A percentile compares a stretch with the other conserved stretches of the same genome.
Conservation (phyloP, 225 moss, liverwort and hornwort species). For the Asterella californica region DNA sequence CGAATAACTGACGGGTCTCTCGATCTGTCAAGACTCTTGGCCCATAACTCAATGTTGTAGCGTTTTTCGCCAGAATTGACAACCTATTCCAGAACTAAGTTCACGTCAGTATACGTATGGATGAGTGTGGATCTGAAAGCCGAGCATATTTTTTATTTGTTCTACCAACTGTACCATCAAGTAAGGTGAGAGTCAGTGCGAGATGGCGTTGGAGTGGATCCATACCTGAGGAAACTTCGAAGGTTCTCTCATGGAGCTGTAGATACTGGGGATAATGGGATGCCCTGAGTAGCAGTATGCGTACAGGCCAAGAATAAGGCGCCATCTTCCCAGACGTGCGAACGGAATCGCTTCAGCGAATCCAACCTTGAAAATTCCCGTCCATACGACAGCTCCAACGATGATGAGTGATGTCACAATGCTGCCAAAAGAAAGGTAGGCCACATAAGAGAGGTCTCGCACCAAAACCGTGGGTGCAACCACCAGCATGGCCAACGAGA, state of each 20-base stretch:
- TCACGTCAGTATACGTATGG: no score
- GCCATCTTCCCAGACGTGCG: slow-evolving; percentile 18
- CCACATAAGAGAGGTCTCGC: slow-evolving; percentile 29
- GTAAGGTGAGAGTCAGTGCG: no score
- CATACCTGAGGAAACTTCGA: slow-evolving; percentile 28
- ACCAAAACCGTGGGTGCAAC: slow-evolving; percentile 34
- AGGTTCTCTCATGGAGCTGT: slow-evolving; percentile 33
- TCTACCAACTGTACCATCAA: no score
- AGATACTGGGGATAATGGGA: slow-evolving; percentile 32
- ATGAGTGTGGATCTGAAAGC: no score
- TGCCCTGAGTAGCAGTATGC: slow-evolving; percentile 39
- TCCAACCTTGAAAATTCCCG: slow-evolving; percentile 35
- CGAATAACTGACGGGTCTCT: no score
- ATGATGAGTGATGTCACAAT: slow-evolving; percentile 26
- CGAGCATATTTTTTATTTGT: no score
- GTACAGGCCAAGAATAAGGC: slow-evolving; percentile 32
- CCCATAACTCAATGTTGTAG: no score
- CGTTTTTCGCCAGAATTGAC: no score
- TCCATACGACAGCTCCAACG: slow-evolving; percentile 35
- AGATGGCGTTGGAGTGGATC: neutral
- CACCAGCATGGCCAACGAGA: slow-evolving; percentile 21
- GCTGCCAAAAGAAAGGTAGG: slow-evolving; percentile 33
- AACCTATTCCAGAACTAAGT: no score
- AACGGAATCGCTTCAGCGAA: slow-evolving; percentile 24
- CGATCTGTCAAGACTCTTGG: no score